Base-by-base conservation (phyloP, 2,329 filamentous ascomycete genomes). In the Colletotrichum paranaense region DNA sequence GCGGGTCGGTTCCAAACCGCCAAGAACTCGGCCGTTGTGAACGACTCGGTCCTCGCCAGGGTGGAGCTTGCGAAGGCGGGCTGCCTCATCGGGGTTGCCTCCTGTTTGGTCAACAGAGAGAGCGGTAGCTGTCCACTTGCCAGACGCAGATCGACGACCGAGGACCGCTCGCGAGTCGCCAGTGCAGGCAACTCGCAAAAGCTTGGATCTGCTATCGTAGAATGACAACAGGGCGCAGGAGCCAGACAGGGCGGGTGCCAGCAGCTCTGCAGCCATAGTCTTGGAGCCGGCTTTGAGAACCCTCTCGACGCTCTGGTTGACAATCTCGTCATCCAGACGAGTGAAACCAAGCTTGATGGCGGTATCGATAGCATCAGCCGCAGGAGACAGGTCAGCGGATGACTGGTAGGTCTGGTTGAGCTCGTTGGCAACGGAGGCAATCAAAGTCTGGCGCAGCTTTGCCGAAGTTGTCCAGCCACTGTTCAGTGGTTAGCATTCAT, bases 401-500 rank as follows among this genome's bases (percentile, higher is more conserved):
- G 93, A 89, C 80, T 95, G 95, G 87, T 98, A 98, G 1, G 96
- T 98, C 12, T 90, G 88, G 82, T 98, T 98, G 56, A 99, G 89
- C 84, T 99, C 97, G 66, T 95, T 91, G 32, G 95, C 96, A 59
- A 99, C 97, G 79, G 94, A 98, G 76, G 90, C 95, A 77, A 99
- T 98, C 68, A 99, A 88, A 16, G 94, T 93, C 83, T 99, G 95
- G 71, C 97, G 93, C 72, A 99, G 87, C 80, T 98, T 98, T 24
- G 97, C 97, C 52, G 97, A 98, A 7, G 97, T 99, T 5, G 97
- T 98, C 97, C 97, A 99, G 77, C 97, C 97, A 58, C 95, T 97
- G 77, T 69, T 19, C 9, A 77, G 16, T 35, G 77, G 71, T 73
- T 52, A 64, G 49, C 26, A 53, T 16, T 1, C 32, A 22, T 22